Evolutionary conservation across 768 basidiomycete genomes (phyloP).

Genomic region (Suillus occidentalis): DNA sequence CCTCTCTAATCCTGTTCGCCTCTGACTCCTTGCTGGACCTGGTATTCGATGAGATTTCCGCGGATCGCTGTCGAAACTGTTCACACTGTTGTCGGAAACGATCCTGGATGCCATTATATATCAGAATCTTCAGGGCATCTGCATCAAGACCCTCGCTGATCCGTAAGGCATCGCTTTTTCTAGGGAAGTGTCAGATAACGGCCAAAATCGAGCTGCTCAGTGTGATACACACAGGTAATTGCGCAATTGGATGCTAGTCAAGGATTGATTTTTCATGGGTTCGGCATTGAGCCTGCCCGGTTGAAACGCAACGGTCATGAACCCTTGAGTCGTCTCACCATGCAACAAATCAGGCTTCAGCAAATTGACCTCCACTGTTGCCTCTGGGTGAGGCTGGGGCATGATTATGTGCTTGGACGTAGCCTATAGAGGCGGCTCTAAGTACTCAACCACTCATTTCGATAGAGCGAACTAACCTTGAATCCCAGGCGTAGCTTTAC

Average conservation of each 20-base stretch:
- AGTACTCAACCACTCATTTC: neutral
- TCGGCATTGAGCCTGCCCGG: constrained; percentile 15
- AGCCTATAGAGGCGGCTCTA: constrained; percentile 10
- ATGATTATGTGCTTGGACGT: constrained; percentile 15
- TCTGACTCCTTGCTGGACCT: neutral
- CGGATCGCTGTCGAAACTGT: constrained; percentile 21
- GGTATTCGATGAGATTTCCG: neutral
- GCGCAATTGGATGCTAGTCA: constrained; percentile 15
- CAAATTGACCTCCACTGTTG: constrained; percentile 6
- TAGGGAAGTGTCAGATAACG: constrained; percentile 6
- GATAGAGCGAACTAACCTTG: constrained; percentile 31
- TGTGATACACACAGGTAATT: constrained; percentile 20
- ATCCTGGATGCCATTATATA: constrained; percentile 26
- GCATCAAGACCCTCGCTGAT: constrained; percentile 25
- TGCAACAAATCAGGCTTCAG: constrained; percentile 32
- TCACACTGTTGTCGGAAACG: constrained; percentile 24
- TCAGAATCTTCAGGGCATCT: constrained; percentile 26
- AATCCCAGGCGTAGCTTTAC: constrained; percentile 46
- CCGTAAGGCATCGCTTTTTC: constrained; percentile 22
- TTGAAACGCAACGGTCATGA: constrained; percentile 34
- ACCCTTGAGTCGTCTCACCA: constrained; percentile 43
- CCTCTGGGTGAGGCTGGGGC: constrained; percentile 10
- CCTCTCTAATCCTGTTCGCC: neutral
- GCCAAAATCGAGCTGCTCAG: neutral
- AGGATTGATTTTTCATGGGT: neutral